A percentile compares a stretch with the other conserved stretches of the same genome.
These are phyloP conservation scores for Trichosporon faecale DNA, from an alignment of 1,284 basidiomycete genomes.

Conservation along the genomic window DNA sequence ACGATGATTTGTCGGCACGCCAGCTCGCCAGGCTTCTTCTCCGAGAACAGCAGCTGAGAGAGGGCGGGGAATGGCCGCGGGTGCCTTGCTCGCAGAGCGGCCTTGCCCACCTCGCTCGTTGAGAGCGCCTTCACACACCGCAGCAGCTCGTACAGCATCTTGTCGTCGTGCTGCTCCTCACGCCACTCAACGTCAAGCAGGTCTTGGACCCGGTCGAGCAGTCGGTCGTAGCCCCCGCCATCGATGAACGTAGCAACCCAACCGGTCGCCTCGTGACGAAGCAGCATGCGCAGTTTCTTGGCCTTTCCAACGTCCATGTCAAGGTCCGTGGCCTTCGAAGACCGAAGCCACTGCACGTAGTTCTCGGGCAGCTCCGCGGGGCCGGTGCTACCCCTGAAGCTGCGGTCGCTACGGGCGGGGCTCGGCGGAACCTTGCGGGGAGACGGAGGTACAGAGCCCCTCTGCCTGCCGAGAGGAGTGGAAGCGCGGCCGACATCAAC, in stretches of 20 bases:
- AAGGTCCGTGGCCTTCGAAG: constrained; percentile 42
- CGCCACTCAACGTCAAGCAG: constrained; percentile 94
- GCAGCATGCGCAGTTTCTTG: constrained; percentile 58
- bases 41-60: constrained; percentile 80
- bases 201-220: constrained; percentile 84
- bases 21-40: constrained; percentile 95
- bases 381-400: background rate
- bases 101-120: constrained; percentile 65
- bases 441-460: constrained; percentile 7
- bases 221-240: constrained; percentile 75
- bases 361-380: constrained; percentile 37
- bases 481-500: constrained; percentile 29
- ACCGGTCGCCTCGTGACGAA: constrained; percentile 77
- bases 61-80: constrained; percentile 84
- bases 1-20: constrained; percentile 83
- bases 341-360: constrained; percentile 39
- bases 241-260: constrained; percentile 92
- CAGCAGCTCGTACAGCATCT: constrained; percentile 84
- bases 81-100: constrained; percentile 72
- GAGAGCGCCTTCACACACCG: constrained; percentile 90
- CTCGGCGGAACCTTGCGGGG: background rate
- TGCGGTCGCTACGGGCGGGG: constrained; percentile 1
- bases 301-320: constrained; percentile 47
- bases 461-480: constrained; percentile 7
- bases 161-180: constrained; percentile 97